Conservation (phyloP, 176 grass and related monocot species). For the Oryza glumipatula region DNA sequence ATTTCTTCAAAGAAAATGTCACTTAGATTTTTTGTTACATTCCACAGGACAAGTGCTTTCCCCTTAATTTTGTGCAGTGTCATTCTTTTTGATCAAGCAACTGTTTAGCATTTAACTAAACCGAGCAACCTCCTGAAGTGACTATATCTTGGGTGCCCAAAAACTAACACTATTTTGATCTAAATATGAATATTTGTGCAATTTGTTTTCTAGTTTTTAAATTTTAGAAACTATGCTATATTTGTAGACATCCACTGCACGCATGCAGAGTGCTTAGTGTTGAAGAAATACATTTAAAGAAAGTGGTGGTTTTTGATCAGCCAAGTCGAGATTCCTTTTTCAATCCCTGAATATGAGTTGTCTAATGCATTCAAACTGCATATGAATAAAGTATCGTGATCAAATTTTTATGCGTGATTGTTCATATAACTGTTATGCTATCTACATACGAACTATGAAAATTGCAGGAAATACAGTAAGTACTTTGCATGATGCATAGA, state of each 20-base stretch:
- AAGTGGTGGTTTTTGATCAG: background rate
- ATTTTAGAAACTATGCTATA: too few relatives aligned
- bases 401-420: background rate
- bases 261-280: background rate
- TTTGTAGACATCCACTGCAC: background rate
- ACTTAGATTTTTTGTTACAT: background rate
- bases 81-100: constrained; percentile 17
- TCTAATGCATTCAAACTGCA: constrained; percentile 19
- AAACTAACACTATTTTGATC: constrained; percentile 1
- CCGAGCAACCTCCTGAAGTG: background rate
- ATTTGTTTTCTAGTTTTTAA: too few relatives aligned
- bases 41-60: background rate
- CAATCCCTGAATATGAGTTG: background rate
- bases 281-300: background rate
- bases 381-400: background rate
- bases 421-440: constrained; percentile 24
- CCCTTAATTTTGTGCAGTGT: background rate
- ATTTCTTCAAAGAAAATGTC: background rate
- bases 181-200: background rate
- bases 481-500: constrained; percentile 15
- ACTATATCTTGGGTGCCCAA: background rate
- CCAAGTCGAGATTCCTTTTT: background rate
- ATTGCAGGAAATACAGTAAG: background rate
- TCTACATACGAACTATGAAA: background rate
- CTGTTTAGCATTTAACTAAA: constrained; percentile 16